Evolutionary conservation across 257 asterid species (phyloP), one percentile per base, ranked within the genome.

Genomic region (Nicotiana sylvestris): DNA sequence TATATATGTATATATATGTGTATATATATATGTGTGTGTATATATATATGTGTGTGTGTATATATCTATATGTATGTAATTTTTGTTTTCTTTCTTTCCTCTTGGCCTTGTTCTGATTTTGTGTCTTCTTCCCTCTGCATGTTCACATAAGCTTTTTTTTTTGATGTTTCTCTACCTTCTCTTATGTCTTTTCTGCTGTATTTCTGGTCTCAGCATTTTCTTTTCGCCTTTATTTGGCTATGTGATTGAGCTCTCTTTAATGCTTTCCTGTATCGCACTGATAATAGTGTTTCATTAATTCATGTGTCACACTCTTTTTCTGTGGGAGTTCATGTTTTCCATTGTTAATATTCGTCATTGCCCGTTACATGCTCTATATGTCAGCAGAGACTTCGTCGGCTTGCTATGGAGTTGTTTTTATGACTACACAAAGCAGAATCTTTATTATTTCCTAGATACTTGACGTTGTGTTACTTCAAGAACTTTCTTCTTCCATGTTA

Each of bases 401-500:
- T 74, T 74, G 80, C 53, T 27, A 21, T 39, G 4, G 64, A 51
- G 80, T 51, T 74, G 62, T 35, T 74, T 43, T 27, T 51, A 49
- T 27, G 64, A 74, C 53, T 74, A 51, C 64, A 6, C 4, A 51
- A 51, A 74, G 53, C 80, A 74, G 29, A 27, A 46, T 46, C 61
- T 46, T 49, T 25, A 6, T 74, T 12, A 43, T 16, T 46, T 17
- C 5, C 49, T 66, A 65, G 49, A 56, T 65, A 80, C 35, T 72
- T 74, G 61, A 49, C 64, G 15, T 49, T 74, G 39, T 27, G 64
- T 74, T 74, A 27, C 43, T 66, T 57, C 35, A n/a, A 49, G 60
- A 64, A 86, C 30, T 49, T 66, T 81, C 17, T 69, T 57, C 72
- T 82, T 82, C 55, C 86, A 78, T 65, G 56, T 62, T 82, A 79